Percentiles rank a stretch among this genome's conserved stretches.
Evolutionary conservation across 2,329 filamentous ascomycete species (phyloP).

Genomic region (Colletotrichum endophyticum): DNA sequence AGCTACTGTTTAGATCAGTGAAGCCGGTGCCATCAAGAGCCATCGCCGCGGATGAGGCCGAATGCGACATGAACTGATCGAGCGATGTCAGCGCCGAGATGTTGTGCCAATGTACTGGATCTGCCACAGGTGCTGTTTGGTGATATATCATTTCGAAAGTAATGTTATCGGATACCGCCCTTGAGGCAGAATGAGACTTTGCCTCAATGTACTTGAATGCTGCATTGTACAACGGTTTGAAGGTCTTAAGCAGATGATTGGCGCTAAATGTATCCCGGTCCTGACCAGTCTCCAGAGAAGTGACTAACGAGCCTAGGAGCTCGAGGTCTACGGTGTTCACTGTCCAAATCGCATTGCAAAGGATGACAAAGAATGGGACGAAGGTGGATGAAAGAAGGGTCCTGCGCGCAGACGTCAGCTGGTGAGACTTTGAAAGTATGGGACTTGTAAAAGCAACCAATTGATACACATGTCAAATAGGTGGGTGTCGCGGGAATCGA

Average conservation of each 20-base stretch:
- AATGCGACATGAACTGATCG: too few relatives aligned
- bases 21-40: too few relatives aligned
- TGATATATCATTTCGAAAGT: too few relatives aligned
- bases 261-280: fast-evolving
- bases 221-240: background rate
- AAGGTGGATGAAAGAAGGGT: background rate
- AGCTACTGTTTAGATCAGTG: fast-evolving
- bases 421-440: background rate
- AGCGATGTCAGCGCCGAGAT: too few relatives aligned
- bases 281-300: background rate
- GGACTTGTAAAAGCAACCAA: background rate
- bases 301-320: background rate
- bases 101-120: too few relatives aligned
- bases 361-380: background rate
- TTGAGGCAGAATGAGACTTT: background rate
- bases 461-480: background rate
- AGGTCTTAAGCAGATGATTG: background rate
- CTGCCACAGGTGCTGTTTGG: too few relatives aligned
- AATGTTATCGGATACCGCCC: background rate
- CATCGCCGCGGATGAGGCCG: fast-evolving
- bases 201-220: background rate
- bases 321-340: background rate
- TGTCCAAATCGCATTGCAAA: background rate
- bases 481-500: background rate
- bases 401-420: background rate